A percentile compares a stretch with the other conserved stretches of the same genome.
Evolutionary conservation across 2,329 filamentous ascomycete species (phyloP).

Genomic region (Colletotrichum sidae): DNA sequence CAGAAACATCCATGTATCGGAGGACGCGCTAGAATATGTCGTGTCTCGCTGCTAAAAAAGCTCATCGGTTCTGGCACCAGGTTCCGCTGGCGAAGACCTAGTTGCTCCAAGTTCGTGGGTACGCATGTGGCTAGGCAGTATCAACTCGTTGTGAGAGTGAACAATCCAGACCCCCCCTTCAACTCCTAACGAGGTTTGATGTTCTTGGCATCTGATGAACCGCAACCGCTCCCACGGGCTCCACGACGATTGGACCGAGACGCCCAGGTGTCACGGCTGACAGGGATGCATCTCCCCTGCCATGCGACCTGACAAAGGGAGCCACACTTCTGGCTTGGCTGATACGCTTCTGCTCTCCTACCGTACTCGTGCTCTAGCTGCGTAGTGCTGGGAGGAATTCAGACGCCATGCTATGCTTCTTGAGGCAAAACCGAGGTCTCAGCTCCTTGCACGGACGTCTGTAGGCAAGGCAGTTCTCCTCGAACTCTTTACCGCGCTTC

Average conservation of each 20-base stretch:
- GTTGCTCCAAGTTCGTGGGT: neutral
- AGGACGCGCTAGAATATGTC: slow-evolving; percentile 21
- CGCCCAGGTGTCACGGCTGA: slow-evolving; percentile 11
- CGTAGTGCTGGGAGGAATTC: too few species aligned
- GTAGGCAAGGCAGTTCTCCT: neutral
- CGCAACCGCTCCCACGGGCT: neutral
- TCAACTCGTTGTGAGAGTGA: neutral
- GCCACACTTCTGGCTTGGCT: slow-evolving; percentile 13
- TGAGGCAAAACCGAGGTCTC: slow-evolving; percentile 17
- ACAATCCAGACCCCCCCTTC: too few species aligned
- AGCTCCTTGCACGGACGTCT: neutral
- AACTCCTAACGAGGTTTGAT: slow-evolving; percentile 7
- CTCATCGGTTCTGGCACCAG: slow-evolving; percentile 6
- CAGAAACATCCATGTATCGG: slow-evolving; percentile 1
- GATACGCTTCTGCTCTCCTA: neutral
- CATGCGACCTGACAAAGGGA: slow-evolving; percentile 16
- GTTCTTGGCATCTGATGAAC: slow-evolving; percentile 16
- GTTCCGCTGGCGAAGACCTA: slow-evolving; percentile 6
- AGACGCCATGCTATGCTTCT: neutral
- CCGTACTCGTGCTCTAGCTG: neutral
- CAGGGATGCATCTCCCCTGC: slow-evolving; percentile 17
- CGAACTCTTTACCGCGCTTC: neutral
- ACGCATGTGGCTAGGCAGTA: slow-evolving; percentile 14
- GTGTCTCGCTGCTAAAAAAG: slow-evolving; percentile 3
- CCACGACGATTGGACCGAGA: slow-evolving; percentile 5